Evolutionary conservation across 495 filamentous ascomycete species (phyloP), one percentile per base, ranked within the genome.

Genomic region (Pseudoneurospora amorphoporcata): DNA sequence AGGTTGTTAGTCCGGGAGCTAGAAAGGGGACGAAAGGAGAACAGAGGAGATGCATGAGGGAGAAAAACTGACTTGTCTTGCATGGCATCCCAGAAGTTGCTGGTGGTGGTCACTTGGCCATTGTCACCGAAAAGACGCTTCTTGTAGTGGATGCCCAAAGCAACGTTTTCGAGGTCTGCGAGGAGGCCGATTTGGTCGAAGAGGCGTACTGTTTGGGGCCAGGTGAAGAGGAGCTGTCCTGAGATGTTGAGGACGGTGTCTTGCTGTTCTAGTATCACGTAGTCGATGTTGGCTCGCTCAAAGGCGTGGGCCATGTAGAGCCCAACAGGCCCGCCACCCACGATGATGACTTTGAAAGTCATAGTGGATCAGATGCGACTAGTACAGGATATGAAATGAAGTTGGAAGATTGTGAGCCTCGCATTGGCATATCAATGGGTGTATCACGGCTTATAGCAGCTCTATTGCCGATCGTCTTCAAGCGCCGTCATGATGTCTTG

Each of bases 101-200:
- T 23, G 35, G 61, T 23, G 3, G 39, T 65, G 19, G 40, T 71
- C 2, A 73, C 35, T 29, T 69, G 68, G 1, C 43, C 73, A n/a
- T 76, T 76, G 68, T 71, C 71, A 38, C 77, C 68, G 45, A 72
- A 61, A 7, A 65, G 53, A 35, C 65, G 42, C 37, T 61, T 77
- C 89, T 89, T 91, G 40, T 84, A 86, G 77, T 92, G 91, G 35
- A 89, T 88, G 69, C 89, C 90, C 4, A 87, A 87, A 12, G 87
- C 86, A 16, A 84, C 81, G 76, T 92, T 23, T 53, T 72, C 12
- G 14, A 80, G 68, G 61, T 69, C 76, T 47, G 83, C 82, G 42
- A 77, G 76, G 0, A 84, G n/a, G 4, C 80, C 85, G 1, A 88
- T 71, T 71, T 89, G 87, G 69, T 87, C 83, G 3, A 88, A 73